Evolutionary conservation across 2,329 filamentous ascomycete genomes (phyloP), one percentile per base, ranked within the genome.

Genomic region (Diaporthe australafricana): DNA sequence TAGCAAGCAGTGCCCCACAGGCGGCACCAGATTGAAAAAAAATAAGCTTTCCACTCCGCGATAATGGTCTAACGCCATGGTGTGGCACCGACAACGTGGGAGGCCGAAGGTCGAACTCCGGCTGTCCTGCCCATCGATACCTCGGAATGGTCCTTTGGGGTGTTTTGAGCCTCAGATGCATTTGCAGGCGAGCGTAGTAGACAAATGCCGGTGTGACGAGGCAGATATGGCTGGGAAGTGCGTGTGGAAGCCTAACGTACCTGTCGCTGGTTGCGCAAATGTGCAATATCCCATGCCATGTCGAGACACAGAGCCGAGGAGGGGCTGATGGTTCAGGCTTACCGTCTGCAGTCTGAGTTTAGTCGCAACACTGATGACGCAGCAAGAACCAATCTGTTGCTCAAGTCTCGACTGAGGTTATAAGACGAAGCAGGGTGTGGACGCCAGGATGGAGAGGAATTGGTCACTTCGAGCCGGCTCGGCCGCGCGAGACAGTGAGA

Each of bases 201-300:
- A 62, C 56, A 45, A 62, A 45, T 7, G 38, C 22, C 56, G 38
- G 25, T 62, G 56, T 63, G 42, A 35, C 17, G 42, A 48, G 60
- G 60, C 38, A 20, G n/a, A 48, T 25, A 63, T 38, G 60, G 45
- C 14, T 38, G 14, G 27, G 11, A n/a, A n/a, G 17, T n/a, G 25
- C n/a, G 14, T 8, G 42, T 14, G 14, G 2, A 25, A 22, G n/a
- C 42, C 45, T 50, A 17, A 38, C 7, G 22, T 38, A 45, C 60
- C 25, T 25, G 60, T 50, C 8, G 42, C 14, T 17, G 45, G 12
- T 65, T 65, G 60, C 60, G 60, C 60, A 65, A 38, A 38, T 50
- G 60, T 38, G 60, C 27, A 65, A 65, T 38, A 50, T 38, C n/a
- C 16, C n/a, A 65, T 65, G 35, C 65, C 25, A 50, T 16, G 38